phyloP scores from a whole-genome alignment of 2,329 filamentous ascomycete genomes.

The Apiospora marii region DNA sequence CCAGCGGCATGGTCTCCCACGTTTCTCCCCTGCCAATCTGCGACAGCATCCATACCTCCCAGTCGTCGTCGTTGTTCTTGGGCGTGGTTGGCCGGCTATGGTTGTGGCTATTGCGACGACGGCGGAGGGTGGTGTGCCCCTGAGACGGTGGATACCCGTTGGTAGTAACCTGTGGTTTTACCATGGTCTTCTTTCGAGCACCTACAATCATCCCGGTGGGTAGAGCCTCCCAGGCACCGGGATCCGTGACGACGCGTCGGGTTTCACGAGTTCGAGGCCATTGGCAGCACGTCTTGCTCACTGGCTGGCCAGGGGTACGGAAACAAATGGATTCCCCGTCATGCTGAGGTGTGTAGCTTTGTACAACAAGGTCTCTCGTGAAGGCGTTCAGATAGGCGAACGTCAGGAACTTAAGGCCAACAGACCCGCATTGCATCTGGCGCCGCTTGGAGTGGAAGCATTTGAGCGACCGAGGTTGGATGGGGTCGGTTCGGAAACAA shows the following conservation, averaged over 20 bases:
- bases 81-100: constrained; percentile 25
- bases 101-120: constrained; percentile 36
- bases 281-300: constrained; percentile 53
- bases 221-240: constrained; percentile 71
- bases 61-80: constrained; percentile 45
- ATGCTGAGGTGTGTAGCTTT: constrained; percentile 65
- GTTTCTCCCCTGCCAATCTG: constrained; percentile 52
- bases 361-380: constrained; percentile 69
- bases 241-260: constrained; percentile 63
- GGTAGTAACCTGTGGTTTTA: constrained; percentile 31
- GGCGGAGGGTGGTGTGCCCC: constrained; percentile 39
- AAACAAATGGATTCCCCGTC: constrained; percentile 66
- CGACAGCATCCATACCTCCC: constrained; percentile 64
- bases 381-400: constrained; percentile 68
- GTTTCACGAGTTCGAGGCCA: constrained; percentile 61
- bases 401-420: constrained; percentile 68
- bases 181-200: constrained; percentile 56
- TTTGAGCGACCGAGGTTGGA: constrained; percentile 66
- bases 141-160: constrained; percentile 32
- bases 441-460: constrained; percentile 63
- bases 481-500: constrained; percentile 65
- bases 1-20: constrained; percentile 56
- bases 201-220: constrained; percentile 69
- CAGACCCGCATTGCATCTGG: constrained; percentile 60
- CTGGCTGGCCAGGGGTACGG: constrained; percentile 50